Evolutionary conservation across 176 grass and related monocot genomes (phyloP).

Genomic region (Oryza rufipogon): DNA sequence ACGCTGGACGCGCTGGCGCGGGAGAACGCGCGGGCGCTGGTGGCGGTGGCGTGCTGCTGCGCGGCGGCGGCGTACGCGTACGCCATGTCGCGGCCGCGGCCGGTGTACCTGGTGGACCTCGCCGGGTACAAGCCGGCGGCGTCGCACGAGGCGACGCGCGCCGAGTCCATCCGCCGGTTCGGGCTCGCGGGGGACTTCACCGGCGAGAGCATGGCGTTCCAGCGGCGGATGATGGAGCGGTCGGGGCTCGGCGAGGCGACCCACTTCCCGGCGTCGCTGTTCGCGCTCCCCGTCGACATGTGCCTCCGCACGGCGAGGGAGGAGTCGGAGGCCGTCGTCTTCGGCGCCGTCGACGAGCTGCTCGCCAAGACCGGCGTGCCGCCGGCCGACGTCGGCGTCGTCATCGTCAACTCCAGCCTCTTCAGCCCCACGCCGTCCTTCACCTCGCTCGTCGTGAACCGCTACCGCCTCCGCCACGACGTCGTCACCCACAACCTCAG

Average conservation of each 20-base stretch:
- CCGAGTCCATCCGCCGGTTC: constrained; percentile 37
- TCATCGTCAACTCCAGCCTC: constrained; percentile 78
- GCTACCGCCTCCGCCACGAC: constrained; percentile 47
- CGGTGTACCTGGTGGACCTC: constrained; percentile 59
- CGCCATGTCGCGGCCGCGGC: constrained; percentile 37
- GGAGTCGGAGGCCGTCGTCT: constrained; percentile 58
- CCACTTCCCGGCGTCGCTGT: constrained; percentile 58
- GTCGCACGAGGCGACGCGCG: constrained; percentile 39
- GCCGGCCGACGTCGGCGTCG: constrained; percentile 36
- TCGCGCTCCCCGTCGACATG: constrained; percentile 38
- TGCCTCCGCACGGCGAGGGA: constrained; percentile 51
- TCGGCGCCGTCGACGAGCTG: constrained; percentile 50
- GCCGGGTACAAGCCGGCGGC: constrained; percentile 40
- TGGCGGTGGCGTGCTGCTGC: background rate
- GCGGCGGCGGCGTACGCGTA: constrained; percentile 37
- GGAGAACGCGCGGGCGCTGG: constrained; percentile 3
- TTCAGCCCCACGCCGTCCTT: constrained; percentile 71
- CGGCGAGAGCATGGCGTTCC: constrained; percentile 54
- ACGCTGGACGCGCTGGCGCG: background rate
- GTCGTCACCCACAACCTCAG: constrained; percentile 65
- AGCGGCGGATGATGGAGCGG: constrained; percentile 62
- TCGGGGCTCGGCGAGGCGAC: constrained; percentile 56
- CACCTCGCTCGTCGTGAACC: constrained; percentile 57
- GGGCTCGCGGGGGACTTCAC: constrained; percentile 26
- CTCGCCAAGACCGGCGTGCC: constrained; percentile 41